Evolutionary conservation across 2,329 filamentous ascomycete genomes (phyloP), one percentile per base, ranked within the genome.

Genomic region (Seiridium cupressi): DNA sequence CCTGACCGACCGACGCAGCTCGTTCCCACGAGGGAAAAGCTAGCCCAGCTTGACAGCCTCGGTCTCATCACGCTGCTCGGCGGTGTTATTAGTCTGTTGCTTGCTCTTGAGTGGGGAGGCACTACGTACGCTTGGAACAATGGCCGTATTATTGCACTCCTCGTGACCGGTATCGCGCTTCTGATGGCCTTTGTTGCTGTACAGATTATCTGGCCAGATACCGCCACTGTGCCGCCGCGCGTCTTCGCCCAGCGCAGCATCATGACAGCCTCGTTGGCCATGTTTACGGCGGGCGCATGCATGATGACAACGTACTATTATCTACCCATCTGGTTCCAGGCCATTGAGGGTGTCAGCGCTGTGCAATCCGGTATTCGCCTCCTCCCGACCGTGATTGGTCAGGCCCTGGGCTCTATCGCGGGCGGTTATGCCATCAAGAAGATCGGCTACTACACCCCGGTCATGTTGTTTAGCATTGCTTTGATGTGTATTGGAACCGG

Each of bases 241-340:
- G 34, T 47, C 32, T 36, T 47, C 2, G 34, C 5, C 11, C 55
- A 49, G 44, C 42, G 55, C 34, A 34, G 26, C 44, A 32, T 57
- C 34, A 11, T 13, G 40, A 6, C 54, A 18, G 38, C 40, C 13
- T 32, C 4, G 11, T 44, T 44, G 7, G 11, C 36, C n/a, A 47
- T 38, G 66, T 70, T 76, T 26, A 26, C 18, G 18, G 18, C 18
- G 18, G 18, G 18, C 18, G 18, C 18, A 26, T 26, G 18, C 18
- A 26, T 26, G 18, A 26, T 26, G 18, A 26, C 18, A 26, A 26
- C 18, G 18, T 26, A 26, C 5, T 80, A 79, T 66, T 81, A 76
- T 65, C 70, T 84, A 4, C 79, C 81, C 9, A 73, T 83, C 57
- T 84, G 80, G 78, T 83, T 81, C 66, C 80, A 82, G 61, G 77